Conservation (phyloP, 2,329 filamentous ascomycete species). For the Microdochium nivale region DNA sequence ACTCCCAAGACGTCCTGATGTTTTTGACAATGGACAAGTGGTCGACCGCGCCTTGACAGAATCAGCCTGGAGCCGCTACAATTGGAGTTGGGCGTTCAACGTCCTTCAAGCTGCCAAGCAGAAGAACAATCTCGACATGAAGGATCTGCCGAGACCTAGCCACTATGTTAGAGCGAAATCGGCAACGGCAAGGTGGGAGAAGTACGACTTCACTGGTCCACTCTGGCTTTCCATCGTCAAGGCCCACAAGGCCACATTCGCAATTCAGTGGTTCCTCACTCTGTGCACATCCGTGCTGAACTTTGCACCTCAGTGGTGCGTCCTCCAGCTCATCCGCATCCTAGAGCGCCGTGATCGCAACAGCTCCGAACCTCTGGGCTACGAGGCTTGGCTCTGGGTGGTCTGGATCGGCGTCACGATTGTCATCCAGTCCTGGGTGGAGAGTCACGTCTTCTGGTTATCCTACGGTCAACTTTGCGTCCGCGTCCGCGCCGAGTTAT, state of each 20-base stretch:
- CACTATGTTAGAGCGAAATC: constrained; percentile 43
- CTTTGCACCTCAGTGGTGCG: constrained; percentile 62
- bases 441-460: constrained; percentile 60
- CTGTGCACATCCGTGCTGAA: constrained; percentile 46
- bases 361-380: constrained; percentile 32
- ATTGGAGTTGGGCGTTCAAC: constrained; percentile 53
- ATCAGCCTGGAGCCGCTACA: constrained; percentile 52
- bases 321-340: constrained; percentile 54
- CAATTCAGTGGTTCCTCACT: constrained; percentile 51
- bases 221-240: constrained; percentile 54
- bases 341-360: constrained; percentile 44
- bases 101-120: constrained; percentile 46
- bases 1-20: constrained; percentile 59
- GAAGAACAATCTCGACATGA: constrained; percentile 51
- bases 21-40: constrained; percentile 47
- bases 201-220: constrained; percentile 32
- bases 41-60: constrained; percentile 58
- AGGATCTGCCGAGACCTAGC: constrained; percentile 54
- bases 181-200: constrained; percentile 40
- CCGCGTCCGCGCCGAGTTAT: constrained; percentile 61
- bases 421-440: constrained; percentile 49
- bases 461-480: constrained; percentile 54
- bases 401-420: constrained; percentile 52
- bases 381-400: constrained; percentile 61
- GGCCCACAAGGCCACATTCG: constrained; percentile 47